These are phyloP conservation scores for Tetrapisispora taiwanensis DNA, from an alignment of 805 yeast genomes.

Conservation along the genomic window DNA sequence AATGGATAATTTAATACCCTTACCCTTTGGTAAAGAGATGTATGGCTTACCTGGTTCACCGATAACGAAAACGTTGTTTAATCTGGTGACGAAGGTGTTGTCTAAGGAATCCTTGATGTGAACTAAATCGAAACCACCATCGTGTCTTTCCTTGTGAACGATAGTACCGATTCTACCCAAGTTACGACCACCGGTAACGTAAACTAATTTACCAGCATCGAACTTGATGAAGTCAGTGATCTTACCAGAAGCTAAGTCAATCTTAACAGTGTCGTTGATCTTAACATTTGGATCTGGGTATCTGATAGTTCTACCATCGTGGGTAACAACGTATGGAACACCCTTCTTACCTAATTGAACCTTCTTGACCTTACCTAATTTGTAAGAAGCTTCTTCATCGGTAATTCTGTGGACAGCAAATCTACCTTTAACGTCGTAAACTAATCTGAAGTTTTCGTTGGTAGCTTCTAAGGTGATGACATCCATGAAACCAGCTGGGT, in stretches of 20 bases:
- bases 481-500: conserved; percentile 99
- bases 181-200: conserved; percentile 97
- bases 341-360: conserved; percentile 98
- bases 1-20: conserved; percentile 93
- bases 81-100: conserved; percentile 92
- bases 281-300: conserved; percentile 97
- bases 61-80: conserved; percentile 83
- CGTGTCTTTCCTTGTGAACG: conserved; percentile 94
- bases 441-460: conserved; percentile 98
- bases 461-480: conserved; percentile 95
- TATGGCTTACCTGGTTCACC: conserved; percentile 94
- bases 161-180: conserved; percentile 96
- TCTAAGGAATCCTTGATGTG: conserved; percentile 93
- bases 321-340: conserved; percentile 96
- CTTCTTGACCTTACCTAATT: conserved; percentile 95
- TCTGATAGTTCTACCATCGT: conserved; percentile 99
- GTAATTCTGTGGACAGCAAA: conserved; percentile 99
- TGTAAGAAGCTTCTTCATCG: conserved; percentile 96
- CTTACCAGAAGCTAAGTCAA: conserved; percentile 94
- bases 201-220: conserved; percentile 84
- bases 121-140: conserved; percentile 95
- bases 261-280: conserved; percentile 96
- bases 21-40: conserved; percentile 96
- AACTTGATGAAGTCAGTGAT: conserved; percentile 80
- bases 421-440: conserved; percentile 98